Percentiles rank a stretch among this genome's conserved stretches.
Conservation (phyloP, 2,329 filamentous ascomycete genomes). For the Leptographium flavum region DNA sequence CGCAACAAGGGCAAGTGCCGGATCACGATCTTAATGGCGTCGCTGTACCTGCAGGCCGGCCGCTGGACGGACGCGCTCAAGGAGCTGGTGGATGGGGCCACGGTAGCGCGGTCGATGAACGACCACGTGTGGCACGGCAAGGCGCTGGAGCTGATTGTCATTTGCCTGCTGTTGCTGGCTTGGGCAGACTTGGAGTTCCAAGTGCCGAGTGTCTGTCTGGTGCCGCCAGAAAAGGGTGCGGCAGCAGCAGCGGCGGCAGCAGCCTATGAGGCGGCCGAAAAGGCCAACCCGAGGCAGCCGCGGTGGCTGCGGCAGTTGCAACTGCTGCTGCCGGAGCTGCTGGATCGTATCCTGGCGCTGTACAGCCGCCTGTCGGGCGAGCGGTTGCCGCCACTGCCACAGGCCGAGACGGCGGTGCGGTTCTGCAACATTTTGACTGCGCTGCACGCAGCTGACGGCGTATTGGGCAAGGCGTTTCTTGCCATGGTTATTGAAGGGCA, state of each 20-base stretch:
- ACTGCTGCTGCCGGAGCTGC: constrained; percentile 52
- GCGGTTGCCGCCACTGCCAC: constrained; percentile 53
- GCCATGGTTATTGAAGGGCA: constrained; percentile 51
- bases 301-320: constrained; percentile 40
- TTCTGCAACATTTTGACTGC: constrained; percentile 56
- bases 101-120: constrained; percentile 61
- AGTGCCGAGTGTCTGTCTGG: constrained; percentile 45
- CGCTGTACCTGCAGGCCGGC: constrained; percentile 76
- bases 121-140: constrained; percentile 98
- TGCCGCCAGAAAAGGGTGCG: constrained; percentile 31
- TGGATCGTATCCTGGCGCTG: constrained; percentile 59
- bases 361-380: constrained; percentile 60
- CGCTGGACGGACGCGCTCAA: constrained; percentile 80
- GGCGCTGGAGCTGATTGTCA: constrained; percentile 72
- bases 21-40: constrained; percentile 65
- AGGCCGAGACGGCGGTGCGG: constrained; percentile 60
- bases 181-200: constrained; percentile 78
- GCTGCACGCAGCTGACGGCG: constrained; percentile 51
- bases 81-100: constrained; percentile 69
- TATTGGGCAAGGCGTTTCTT: constrained; percentile 44
- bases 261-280: constrained; percentile 21
- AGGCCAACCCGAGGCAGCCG: constrained; percentile 31
- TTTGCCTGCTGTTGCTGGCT: constrained; percentile 69
- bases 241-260: constrained; percentile 15
- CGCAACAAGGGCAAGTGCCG: constrained; percentile 71